These are phyloP conservation scores for Rhodofomes roseus DNA, from an alignment of 1,284 basidiomycete genomes.

Conservation along the genomic window DNA sequence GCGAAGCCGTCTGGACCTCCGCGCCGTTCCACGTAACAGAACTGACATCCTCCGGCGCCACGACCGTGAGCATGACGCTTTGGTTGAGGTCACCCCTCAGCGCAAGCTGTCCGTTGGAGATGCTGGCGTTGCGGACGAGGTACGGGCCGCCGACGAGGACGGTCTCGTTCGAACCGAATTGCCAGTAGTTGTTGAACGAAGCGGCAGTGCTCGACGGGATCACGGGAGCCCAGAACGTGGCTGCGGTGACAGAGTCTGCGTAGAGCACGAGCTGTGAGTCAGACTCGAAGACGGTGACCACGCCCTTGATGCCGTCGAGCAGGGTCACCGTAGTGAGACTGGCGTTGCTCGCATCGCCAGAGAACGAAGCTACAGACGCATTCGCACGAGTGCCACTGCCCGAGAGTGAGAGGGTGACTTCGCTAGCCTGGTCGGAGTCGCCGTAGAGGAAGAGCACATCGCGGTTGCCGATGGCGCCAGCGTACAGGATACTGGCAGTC, in stretches of 20 bases:
- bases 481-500: conserved; percentile 65
- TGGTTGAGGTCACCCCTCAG: conserved; percentile 46
- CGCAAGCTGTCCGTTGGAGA: conserved; percentile 36
- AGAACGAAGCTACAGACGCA: conserved; percentile 31
- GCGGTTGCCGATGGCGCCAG: conserved; percentile 60
- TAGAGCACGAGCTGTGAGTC: conserved; percentile 62
- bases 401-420: conserved; percentile 45
- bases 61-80: conserved; percentile 40
- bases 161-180: conserved; percentile 48
- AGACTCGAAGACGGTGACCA: conserved; percentile 64
- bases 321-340: conserved; percentile 41
- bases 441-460: conserved; percentile 73
- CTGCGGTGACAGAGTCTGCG: conserved; percentile 59
- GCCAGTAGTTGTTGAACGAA: conserved; percentile 42
- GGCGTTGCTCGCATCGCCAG: conserved; percentile 11
- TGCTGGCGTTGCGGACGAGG: conserved; percentile 48
- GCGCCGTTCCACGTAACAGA: conserved; percentile 70
- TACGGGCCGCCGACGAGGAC: conserved; percentile 52
- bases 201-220: conserved; percentile 26
- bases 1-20: conserved; percentile 27
- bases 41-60: conserved; percentile 47
- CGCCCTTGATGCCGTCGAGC: conserved; percentile 49
- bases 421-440: conserved; percentile 54
- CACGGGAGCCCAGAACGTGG: conserved; percentile 52
- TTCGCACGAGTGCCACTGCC: conserved; percentile 37